Percentiles rank a stretch among this genome's conserved stretches.
These are phyloP conservation scores for Claviceps pusilla DNA, from an alignment of 2,329 filamentous ascomycete species.

Conservation along the genomic window DNA sequence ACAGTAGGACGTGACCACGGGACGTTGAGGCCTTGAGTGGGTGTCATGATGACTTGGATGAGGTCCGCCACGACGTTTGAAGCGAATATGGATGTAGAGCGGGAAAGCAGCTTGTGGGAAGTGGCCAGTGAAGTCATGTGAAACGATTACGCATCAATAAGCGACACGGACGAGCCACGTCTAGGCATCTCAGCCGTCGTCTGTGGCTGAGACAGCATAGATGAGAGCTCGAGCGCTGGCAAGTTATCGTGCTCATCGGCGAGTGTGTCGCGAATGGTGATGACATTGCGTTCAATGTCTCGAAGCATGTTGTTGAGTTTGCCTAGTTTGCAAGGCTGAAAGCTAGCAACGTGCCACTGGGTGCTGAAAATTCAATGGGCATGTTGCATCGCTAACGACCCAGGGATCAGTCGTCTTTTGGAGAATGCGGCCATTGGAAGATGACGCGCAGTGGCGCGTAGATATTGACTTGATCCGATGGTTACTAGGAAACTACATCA, in stretches of 20 bases:
- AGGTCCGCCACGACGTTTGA: constrained; percentile 41
- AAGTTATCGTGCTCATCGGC: background rate
- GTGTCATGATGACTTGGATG: constrained; percentile 37
- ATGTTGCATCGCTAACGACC: constrained; percentile 45
- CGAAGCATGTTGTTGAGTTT: constrained; percentile 38
- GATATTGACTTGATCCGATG: no score
- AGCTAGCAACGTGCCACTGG: constrained; percentile 44
- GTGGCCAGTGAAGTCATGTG: constrained; percentile 55
- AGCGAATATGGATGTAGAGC: constrained; percentile 42
- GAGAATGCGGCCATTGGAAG: constrained; percentile 39
- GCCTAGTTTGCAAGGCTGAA: constrained; percentile 37
- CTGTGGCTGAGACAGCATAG: background rate
- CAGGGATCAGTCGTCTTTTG: constrained; percentile 21
- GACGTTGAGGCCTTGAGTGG: constrained; percentile 23
- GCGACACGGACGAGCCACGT: constrained; percentile 11
- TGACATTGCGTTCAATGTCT: constrained; percentile 26
- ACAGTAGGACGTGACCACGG: constrained; percentile 10
- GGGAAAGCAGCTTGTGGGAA: constrained; percentile 42
- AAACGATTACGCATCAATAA: constrained; percentile 46
- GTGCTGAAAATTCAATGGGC: constrained; percentile 51
- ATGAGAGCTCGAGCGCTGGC: background rate
- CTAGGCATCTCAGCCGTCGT: constrained; percentile 1
- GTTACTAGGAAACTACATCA: no score
- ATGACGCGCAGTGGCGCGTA: no score
- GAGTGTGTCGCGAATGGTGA: background rate